Evolutionary conservation across 148 eudicot genomes (phyloP).

Genomic region (Talinum fruticosum): DNA sequence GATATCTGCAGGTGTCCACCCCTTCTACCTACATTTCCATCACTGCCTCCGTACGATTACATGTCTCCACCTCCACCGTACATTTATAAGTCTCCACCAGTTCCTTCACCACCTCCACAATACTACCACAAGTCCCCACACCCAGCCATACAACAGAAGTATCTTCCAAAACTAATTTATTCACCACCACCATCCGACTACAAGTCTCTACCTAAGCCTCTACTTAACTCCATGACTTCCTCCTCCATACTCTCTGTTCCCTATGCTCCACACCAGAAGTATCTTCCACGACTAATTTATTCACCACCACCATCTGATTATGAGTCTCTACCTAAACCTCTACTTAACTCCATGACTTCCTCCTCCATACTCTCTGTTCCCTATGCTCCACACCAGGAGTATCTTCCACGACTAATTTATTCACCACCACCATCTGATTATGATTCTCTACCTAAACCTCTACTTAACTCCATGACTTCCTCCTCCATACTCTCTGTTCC

Average conservation of each 20-base stretch:
- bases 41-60: conserved; percentile 13
- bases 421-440: not conserved
- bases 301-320: too few relatives aligned
- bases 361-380: not conserved
- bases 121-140: not conserved
- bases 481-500: not conserved
- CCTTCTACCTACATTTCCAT: not conserved
- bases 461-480: not conserved
- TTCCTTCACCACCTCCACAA: conserved; percentile 10
- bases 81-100: not conserved
- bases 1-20: conserved; percentile 10
- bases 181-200: too few relatives aligned
- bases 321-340: not conserved
- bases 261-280: not conserved
- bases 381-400: not conserved
- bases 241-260: not conserved
- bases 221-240: not conserved
- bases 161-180: too few relatives aligned
- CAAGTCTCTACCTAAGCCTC: not conserved
- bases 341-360: not conserved
- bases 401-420: not conserved
- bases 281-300: too few relatives aligned
- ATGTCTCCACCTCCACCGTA: conserved; percentile 3
- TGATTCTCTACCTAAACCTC: not conserved
- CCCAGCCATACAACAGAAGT: too few relatives aligned